phyloP scores from a whole-genome alignment of 2,329 filamentous ascomycete species.

The Salinomyces thailandicus region DNA sequence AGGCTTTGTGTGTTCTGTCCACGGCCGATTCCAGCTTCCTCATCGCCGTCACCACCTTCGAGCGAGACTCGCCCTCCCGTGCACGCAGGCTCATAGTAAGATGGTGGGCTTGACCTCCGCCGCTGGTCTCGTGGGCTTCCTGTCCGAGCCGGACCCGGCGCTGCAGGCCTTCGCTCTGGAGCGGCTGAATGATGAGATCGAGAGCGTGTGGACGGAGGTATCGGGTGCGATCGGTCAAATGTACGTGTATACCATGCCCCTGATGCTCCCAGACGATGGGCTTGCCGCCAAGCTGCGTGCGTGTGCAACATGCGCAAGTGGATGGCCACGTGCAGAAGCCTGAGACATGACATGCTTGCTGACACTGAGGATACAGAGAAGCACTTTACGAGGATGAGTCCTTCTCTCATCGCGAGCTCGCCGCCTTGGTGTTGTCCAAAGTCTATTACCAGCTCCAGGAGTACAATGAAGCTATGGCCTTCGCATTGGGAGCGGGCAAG shows the following conservation, averaged over 20 bases:
- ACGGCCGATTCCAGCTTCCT: neutral
- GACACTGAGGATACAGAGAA: slow-evolving; percentile 52
- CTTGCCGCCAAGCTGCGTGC: neutral
- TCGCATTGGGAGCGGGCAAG: slow-evolving; percentile 87
- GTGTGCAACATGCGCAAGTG: neutral
- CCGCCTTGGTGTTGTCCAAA: slow-evolving; percentile 89
- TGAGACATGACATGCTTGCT: slow-evolving; percentile 4
- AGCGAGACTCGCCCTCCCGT: too few relatives aligned
- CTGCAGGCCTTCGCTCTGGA: slow-evolving; percentile 91
- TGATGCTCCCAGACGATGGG: too few relatives aligned
- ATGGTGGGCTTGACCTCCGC: slow-evolving; percentile 95
- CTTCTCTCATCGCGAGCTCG: slow-evolving; percentile 88
- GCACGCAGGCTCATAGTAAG: slow-evolving; percentile 4
- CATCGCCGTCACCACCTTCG: neutral
- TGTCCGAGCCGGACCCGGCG: slow-evolving; percentile 87
- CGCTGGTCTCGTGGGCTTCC: slow-evolving; percentile 86
- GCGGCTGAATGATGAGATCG: slow-evolving; percentile 91
- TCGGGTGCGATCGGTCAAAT: slow-evolving; percentile 87
- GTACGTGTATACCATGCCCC: slow-evolving; percentile 47
- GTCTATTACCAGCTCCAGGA: slow-evolving; percentile 98
- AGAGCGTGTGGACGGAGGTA: slow-evolving; percentile 95
- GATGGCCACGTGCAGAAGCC: neutral
- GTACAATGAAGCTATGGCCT: slow-evolving; percentile 98
- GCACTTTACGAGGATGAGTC: slow-evolving; percentile 92
- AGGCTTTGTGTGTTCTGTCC: neutral